Percentiles rank a stretch among this genome's conserved stretches.
These are phyloP conservation scores for Ustilago vetiveriae DNA, from an alignment of 1,284 basidiomycete genomes.

Conservation along the genomic window DNA sequence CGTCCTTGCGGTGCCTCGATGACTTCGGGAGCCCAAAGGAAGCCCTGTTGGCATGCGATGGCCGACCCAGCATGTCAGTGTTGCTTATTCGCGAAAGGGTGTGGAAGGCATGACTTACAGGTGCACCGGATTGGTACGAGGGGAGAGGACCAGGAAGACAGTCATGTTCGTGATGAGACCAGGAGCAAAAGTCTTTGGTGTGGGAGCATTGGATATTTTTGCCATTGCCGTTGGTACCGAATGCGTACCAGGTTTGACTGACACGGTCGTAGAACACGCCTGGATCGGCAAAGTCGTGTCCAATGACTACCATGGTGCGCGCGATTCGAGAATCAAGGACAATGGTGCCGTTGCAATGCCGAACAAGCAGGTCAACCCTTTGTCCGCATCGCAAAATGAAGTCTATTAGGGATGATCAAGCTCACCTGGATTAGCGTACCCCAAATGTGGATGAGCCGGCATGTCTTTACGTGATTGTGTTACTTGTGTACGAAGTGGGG, in stretches of 20 bases:
- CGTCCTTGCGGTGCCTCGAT: conserved; percentile 46
- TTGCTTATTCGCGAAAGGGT: no score
- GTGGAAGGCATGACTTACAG: conserved; percentile 8
- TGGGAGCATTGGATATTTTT: conserved; percentile 53
- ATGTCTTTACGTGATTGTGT: no score
- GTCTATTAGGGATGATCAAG: no score
- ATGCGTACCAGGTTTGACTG: conserved; percentile 45
- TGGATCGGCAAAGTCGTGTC: conserved; percentile 55
- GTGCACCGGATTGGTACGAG: conserved; percentile 31
- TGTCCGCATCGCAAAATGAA: no score
- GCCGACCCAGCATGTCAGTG: not conserved
- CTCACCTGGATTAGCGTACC: conserved; percentile 49
- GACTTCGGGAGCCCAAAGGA: conserved; percentile 55
- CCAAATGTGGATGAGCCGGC: conserved; percentile 51
- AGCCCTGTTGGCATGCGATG: conserved; percentile 15
- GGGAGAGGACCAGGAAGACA: conserved; percentile 51
- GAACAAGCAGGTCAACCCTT: no score
- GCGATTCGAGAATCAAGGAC: no score
- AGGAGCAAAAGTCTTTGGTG: conserved; percentile 51
- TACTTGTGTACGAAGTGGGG: no score
- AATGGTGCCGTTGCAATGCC: no score
- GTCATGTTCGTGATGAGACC: conserved; percentile 48
- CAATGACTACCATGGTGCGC: conserved; percentile 10
- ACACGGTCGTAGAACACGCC: conserved; percentile 48
- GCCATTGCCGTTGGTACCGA: conserved; percentile 52